These are phyloP conservation scores for Vicia villosa DNA, from an alignment of 306 rosid species.

Conservation along the genomic window DNA sequence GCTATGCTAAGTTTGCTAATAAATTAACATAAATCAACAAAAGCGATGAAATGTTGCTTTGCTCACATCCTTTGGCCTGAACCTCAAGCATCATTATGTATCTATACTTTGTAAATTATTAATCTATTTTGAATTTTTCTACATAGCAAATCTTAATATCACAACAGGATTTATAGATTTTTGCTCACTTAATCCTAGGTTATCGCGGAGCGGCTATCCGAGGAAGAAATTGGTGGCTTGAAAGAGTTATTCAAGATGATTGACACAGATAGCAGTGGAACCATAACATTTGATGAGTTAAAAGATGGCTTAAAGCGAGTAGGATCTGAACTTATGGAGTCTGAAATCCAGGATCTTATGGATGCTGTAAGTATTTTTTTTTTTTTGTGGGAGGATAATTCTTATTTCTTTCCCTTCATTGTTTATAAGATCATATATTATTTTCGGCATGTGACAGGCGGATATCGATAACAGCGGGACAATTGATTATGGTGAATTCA, in stretches of 20 bases:
- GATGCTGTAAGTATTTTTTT: slow-evolving; percentile 52
- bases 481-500: slow-evolving; percentile 63
- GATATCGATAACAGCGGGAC: slow-evolving; percentile 61
- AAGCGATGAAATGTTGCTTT: background rate
- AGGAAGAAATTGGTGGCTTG: slow-evolving; percentile 68
- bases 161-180: slow-evolving; percentile 15
- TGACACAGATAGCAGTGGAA: slow-evolving; percentile 64
- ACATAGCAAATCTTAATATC: slow-evolving; percentile 14
- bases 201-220: slow-evolving; percentile 65
- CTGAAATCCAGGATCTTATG: slow-evolving; percentile 70
- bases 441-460: slow-evolving; percentile 43
- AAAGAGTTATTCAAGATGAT: slow-evolving; percentile 63
- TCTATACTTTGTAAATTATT: slow-evolving; percentile 3
- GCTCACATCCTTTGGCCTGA: background rate
- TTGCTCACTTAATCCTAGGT: slow-evolving; percentile 44
- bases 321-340: slow-evolving; percentile 67
- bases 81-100: slow-evolving; percentile 15
- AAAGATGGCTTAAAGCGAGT: slow-evolving; percentile 61
- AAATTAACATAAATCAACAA: slow-evolving; percentile 1
- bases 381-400: background rate
- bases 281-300: slow-evolving; percentile 61
- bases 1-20: background rate
- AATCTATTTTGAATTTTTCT: slow-evolving; percentile 10
- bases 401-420: background rate
- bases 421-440: background rate